Conservation (phyloP, 1,139 yeast genomes). For the Magnusiomyces sp. region DNA sequence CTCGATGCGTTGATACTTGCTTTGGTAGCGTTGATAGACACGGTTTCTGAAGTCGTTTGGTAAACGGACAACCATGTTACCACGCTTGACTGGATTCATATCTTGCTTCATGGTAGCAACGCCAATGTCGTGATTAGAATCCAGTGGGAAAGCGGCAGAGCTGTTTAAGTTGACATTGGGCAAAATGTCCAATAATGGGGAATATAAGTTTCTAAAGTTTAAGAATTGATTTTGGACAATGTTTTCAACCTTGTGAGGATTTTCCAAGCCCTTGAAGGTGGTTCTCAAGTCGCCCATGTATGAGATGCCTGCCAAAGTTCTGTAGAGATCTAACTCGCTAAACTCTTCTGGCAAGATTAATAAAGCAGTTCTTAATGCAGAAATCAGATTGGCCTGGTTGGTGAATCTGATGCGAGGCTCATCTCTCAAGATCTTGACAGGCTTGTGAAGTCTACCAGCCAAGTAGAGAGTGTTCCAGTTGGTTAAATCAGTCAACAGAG, state of each 20-base stretch:
- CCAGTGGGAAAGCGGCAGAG: conserved; percentile 16
- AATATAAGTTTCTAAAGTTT: conserved; percentile 61
- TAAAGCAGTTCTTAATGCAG: conserved; percentile 70
- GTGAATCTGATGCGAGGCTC: conserved; percentile 53
- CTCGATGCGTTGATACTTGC: conserved; percentile 23
- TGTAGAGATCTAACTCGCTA: conserved; percentile 59
- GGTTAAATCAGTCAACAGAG: conserved; percentile 55
- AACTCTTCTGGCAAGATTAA: conserved; percentile 47
- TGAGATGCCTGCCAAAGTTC: conserved; percentile 69
- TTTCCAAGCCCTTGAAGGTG: conserved; percentile 59
- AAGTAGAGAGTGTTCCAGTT: conserved; percentile 81
- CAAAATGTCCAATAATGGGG: conserved; percentile 51
- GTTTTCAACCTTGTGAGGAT: conserved; percentile 79
- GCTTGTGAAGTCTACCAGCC: conserved; percentile 93
- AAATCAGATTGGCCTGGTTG: conserved; percentile 68
- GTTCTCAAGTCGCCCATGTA: conserved; percentile 89
- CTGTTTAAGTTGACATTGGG: conserved; percentile 27
- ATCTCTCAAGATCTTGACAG: conserved; percentile 67
- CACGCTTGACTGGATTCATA: conserved; percentile 30
- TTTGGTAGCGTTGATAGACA: conserved; percentile 37
- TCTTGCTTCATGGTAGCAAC: conserved; percentile 32
- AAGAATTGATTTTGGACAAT: conserved; percentile 71
- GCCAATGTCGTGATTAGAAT: conserved; percentile 18
- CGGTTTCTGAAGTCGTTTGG: conserved; percentile 47
- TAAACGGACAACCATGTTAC: conserved; percentile 36